phyloP scores from a whole-genome alignment of 768 basidiomycete species.

The Termitomyces sp. region DNA sequence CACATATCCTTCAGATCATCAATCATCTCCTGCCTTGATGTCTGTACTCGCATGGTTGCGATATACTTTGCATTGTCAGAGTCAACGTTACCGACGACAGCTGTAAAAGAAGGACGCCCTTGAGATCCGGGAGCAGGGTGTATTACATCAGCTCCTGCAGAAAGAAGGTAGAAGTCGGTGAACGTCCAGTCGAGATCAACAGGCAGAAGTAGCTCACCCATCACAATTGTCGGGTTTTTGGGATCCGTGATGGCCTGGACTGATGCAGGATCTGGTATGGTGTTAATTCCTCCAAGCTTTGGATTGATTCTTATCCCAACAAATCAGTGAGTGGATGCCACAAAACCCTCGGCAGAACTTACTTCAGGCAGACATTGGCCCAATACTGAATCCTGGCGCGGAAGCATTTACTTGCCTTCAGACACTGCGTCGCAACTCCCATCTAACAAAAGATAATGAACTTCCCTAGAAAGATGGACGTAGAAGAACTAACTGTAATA shows the following conservation, averaged over 20 bases:
- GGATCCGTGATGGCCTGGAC: conserved; percentile 59
- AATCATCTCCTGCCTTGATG: conserved; percentile 64
- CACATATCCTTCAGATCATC: conserved; percentile 63
- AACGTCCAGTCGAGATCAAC: not conserved
- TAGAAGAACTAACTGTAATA: conserved; percentile 20
- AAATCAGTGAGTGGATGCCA: not conserved
- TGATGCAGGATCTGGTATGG: conserved; percentile 59
- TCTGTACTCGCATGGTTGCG: conserved; percentile 52
- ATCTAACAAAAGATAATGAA: conserved; percentile 33
- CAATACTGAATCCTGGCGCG: conserved; percentile 74
- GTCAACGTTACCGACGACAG: conserved; percentile 75
- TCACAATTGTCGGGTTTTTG: conserved; percentile 69
- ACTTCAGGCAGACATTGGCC: conserved; percentile 83
- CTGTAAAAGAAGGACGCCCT: conserved; percentile 72
- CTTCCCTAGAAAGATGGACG: not conserved
- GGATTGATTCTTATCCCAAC: conserved; percentile 60
- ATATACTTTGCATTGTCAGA: conserved; percentile 64
- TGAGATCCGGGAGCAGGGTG: conserved; percentile 75
- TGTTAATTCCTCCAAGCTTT: conserved; percentile 81
- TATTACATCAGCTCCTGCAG: conserved; percentile 68
- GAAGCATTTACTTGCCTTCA: conserved; percentile 61
- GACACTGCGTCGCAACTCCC: conserved; percentile 79
- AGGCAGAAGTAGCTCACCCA: conserved; percentile 43
- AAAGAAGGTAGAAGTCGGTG: not conserved
- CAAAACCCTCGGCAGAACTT: conserved; percentile 17